Percentiles rank a stretch among this genome's conserved stretches.
phyloP scores from a whole-genome alignment of 805 yeast species.

The Candida germanica region DNA sequence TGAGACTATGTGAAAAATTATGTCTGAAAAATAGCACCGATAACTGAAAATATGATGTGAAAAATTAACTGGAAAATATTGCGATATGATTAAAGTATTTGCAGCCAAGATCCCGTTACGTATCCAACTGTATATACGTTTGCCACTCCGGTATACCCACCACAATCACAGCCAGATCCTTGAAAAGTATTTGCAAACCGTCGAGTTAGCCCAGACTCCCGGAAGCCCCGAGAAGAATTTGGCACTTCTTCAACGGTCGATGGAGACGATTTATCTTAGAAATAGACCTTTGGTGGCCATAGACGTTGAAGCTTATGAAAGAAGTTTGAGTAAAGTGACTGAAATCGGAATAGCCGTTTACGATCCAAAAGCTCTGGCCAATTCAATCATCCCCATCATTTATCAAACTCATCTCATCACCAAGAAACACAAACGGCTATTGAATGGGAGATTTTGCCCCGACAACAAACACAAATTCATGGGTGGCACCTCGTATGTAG shows the following conservation, averaged over 20 bases:
- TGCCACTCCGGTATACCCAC: too few relatives aligned
- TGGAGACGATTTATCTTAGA: slow-evolving; percentile 21
- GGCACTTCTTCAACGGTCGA: slow-evolving; percentile 11
- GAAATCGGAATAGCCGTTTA: slow-evolving; percentile 59
- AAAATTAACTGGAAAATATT: too few relatives aligned
- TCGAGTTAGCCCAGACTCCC: slow-evolving; percentile 17
- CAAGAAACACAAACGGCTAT: slow-evolving; percentile 35
- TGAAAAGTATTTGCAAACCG: slow-evolving; percentile 18
- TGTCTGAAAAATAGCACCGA: too few relatives aligned
- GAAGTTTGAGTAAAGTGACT: slow-evolving; percentile 41
- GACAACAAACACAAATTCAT: slow-evolving; percentile 51
- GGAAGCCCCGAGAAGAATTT: slow-evolving; percentile 12
- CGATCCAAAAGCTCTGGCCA: slow-evolving; percentile 47
- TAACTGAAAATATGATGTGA: too few relatives aligned
- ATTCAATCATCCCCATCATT: slow-evolving; percentile 38
- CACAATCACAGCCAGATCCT: slow-evolving; percentile 8
- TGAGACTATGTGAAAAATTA: slow-evolving; percentile 4
- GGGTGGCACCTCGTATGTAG: slow-evolving; percentile 47
- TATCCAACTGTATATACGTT: background rate
- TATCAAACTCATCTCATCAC: slow-evolving; percentile 44
- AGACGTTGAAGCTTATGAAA: slow-evolving; percentile 60
- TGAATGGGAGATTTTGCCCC: slow-evolving; percentile 52
- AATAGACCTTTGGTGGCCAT: slow-evolving; percentile 41
- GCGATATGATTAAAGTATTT: too few relatives aligned
- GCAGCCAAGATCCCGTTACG: too few relatives aligned